Conservation (phyloP, 768 basidiomycete species). For the Boletus bicolor region DNA sequence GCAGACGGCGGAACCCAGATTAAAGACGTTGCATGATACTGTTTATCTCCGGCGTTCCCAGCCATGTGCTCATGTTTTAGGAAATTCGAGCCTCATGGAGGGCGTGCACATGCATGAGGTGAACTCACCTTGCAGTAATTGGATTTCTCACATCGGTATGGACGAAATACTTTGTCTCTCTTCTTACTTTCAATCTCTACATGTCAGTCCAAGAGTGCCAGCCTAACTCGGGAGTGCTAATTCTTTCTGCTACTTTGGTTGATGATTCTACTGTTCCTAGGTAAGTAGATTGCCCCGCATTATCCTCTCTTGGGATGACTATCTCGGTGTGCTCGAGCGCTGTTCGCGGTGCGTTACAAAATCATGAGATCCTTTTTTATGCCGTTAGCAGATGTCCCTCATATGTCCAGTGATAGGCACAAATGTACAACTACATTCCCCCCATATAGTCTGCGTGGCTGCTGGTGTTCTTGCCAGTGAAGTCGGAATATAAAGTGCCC, state of each 20-base stretch:
- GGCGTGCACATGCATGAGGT: neutral
- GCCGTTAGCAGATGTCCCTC: neutral
- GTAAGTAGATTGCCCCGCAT: neutral
- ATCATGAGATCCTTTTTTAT: neutral
- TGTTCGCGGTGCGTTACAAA: neutral
- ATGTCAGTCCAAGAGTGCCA: neutral
- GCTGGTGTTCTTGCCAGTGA: neutral
- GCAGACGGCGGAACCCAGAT: neutral
- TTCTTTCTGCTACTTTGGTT: neutral
- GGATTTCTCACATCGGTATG: neutral
- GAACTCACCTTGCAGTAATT: neutral
- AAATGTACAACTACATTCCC: neutral
- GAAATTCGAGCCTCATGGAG: neutral
- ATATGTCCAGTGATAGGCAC: neutral
- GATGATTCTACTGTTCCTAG: neutral
- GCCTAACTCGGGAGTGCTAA: neutral
- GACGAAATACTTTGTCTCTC: neutral
- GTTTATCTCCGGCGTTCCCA: neutral
- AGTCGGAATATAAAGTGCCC: neutral
- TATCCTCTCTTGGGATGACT: neutral
- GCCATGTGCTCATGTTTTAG: neutral
- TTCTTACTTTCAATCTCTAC: neutral
- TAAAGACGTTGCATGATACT: neutral
- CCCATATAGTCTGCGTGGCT: neutral
- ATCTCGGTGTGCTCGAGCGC: neutral